Evolutionary conservation across 1,139 yeast genomes (phyloP), one percentile per base, ranked within the genome.

Genomic region (Taphrina deformans): DNA sequence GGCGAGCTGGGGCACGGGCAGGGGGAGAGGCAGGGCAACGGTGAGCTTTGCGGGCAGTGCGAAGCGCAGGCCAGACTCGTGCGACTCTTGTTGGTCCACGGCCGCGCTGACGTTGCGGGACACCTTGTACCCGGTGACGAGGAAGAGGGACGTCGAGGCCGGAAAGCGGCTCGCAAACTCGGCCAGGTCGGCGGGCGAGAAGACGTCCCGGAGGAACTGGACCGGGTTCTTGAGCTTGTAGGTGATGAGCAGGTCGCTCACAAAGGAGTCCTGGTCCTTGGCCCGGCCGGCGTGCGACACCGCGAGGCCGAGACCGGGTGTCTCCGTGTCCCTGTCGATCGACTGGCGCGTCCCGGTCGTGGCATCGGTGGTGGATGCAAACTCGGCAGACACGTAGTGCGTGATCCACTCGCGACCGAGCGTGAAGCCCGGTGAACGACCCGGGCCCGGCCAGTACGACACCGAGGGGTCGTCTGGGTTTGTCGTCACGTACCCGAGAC

Each of bases 361-460:
- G n/a, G n/a, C 44, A 16, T 7, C 31, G 3, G 56, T 27, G 24
- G 5, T 51, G 14, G 56, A 29, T 18, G 44, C 10, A 44, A 14
- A 51, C 56, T 51, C 31, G 26, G 44, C 44, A n/a, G 56, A 51
- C 6, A 44, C 31, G 27, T 51, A 51, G 44, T 51, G 56, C 44
- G 56, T 51, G 56, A 51, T 51, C 56, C 56, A 51, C 26, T 29
- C 56, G 27, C 56, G 41, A 9, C 44, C 56, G 6, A 51, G 9
- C 38, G n/a, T 48, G 44, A 51, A 51, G 23, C 18, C 4, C 9
- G 53, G 53, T 14, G 23, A 16, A 16, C 16, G 23, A 16, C 53
- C 53, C 38, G 56, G 41, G 4, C 56, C 56, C 3, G 56, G 56
- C 56, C 56, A 51, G 56, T 51, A 51, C 44, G 56, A 51, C 16